Evolutionary conservation across 176 grass and related monocot species (phyloP), one percentile per base, ranked within the genome.

Genomic region (Carex kokanica): DNA sequence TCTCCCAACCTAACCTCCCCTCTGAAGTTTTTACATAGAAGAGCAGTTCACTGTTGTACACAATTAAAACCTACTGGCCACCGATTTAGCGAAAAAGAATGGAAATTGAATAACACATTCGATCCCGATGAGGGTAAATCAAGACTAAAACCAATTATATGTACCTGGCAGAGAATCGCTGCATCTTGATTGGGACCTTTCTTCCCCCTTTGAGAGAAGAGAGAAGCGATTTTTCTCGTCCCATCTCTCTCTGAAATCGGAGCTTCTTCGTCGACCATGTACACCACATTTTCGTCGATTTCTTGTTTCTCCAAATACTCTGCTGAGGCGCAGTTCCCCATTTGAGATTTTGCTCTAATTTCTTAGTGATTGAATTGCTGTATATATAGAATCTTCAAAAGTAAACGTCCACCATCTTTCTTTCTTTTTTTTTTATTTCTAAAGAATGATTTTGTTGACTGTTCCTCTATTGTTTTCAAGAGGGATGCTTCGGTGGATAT

Each of bases 161-260:
- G 60, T 60, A 93, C 97, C 97, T 93, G 89, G 86, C 93, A 99
- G 32, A 99, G 89, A 80, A 99, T 96, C 58, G 86, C 91, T 57
- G 97, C 74, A 85, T 99, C 97, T 84, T 99, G 97, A 88, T 99
- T 99, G 54, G 91, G 88, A 11, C 97, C 97, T 32, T 99, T 99
- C 89, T 92, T 93, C 84, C 97, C 97, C 79, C 79, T 92, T 53
- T 81, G 97, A 56, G 97, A 99, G 81, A 69, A 99, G 79, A 95
- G 89, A 70, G 93, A 99, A 17, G 93, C 93, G 14, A 96, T 59
- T 79, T 66, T 93, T 80, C 93, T 88, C 27, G 29, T 52, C 9
- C 65, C 87, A 49, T 41, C 83, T 16, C 38, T 18, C 7, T 27
- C 67, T 13, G 17, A 83, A 0, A 66, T 79, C 0, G 74, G 74